Evolutionary conservation across 1,284 basidiomycete genomes (phyloP), one percentile per base, ranked within the genome.

Genomic region (Pterulicium gracile): DNA sequence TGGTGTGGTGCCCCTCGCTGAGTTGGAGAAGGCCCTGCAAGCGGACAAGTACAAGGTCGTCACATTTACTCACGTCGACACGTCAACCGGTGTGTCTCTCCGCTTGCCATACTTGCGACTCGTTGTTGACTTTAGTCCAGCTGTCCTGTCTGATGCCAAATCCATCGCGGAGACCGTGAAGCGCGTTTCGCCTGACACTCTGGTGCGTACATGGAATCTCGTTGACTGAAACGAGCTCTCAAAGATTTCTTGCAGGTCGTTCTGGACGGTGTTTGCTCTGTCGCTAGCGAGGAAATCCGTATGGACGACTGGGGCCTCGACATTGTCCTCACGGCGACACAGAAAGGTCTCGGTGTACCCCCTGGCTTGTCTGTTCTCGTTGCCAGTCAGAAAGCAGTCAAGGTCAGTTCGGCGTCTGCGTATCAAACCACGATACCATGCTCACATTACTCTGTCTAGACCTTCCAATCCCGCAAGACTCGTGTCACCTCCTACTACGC

Each of bases 301-400:
- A 85, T 97, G 72, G 95, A 98, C 56, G 84, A 79, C 14, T 98
- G 95, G 96, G 82, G 79, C 21, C 73, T 98, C 49, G 96, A 98
- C 57, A 78, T 94, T 23, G 82, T 98, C 41, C 63, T 97, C 45
- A 81, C 86, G 13, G 95, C 93, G 10, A 88, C 86, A 49, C 95
- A 98, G 65, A 98, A 98, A 65, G 95, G 96, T 43, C 77, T 98
- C 21, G 89, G 94, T 36, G 81, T 83, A 4, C 96, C 96, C n/a
- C 94, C 95, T 14, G 95, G 95, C 47, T 71, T 98, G 24, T 89
- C 88, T 58, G 79, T 98, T 53, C 68, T 95, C 48, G 73, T 88
- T 42, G 91, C 85, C 2, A 89, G 87, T 59, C 73, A 82, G 57
- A 77, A 78, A 52, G 94, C 96, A 3, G 68, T 98, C 54, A 72